A percentile compares a stretch with the other conserved stretches of the same genome.
These are phyloP conservation scores for Rhodotorula paludigena DNA, from an alignment of 768 basidiomycete genomes.

Conservation along the genomic window DNA sequence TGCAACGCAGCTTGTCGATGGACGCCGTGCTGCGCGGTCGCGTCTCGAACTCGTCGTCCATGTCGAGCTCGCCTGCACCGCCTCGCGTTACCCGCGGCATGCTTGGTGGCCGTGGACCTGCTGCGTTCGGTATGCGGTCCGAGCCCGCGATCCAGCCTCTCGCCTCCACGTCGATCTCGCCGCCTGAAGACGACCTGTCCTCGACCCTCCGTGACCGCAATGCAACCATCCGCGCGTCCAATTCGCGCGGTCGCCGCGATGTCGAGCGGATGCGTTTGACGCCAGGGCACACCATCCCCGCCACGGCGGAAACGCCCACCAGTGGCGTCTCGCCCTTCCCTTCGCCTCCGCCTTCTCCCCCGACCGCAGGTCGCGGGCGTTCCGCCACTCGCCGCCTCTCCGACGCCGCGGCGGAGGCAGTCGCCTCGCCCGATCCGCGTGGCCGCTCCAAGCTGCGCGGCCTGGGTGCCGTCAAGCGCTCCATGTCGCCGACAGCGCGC, in stretches of 20 bases:
- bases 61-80: not conserved
- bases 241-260: not conserved
- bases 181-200: not conserved
- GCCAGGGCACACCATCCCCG: slow-evolving; percentile 30
- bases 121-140: not conserved
- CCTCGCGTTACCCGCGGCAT: slow-evolving; percentile 13
- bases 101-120: slow-evolving; percentile 12
- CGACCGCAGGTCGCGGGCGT: slow-evolving; percentile 29
- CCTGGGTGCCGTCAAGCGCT: slow-evolving; percentile 11
- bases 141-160: slow-evolving; percentile 17
- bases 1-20: slow-evolving; percentile 25
- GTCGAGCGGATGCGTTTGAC: not conserved
- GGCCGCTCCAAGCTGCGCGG: slow-evolving; percentile 19
- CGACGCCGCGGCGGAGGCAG: not conserved
- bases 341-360: slow-evolving; percentile 27
- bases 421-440: not conserved
- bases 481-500: slow-evolving; percentile 2
- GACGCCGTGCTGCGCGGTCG: slow-evolving; percentile 4
- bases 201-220: slow-evolving; percentile 11
- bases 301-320: slow-evolving; percentile 22
- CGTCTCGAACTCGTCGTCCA: not conserved
- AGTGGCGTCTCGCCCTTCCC: slow-evolving; percentile 23
- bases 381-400: slow-evolving; percentile 12
- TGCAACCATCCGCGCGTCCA: slow-evolving; percentile 20
- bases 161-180: not conserved